These are phyloP conservation scores for Austroboletus olivaceoglutinosus DNA, from an alignment of 1,284 basidiomycete species.

Conservation along the genomic window DNA sequence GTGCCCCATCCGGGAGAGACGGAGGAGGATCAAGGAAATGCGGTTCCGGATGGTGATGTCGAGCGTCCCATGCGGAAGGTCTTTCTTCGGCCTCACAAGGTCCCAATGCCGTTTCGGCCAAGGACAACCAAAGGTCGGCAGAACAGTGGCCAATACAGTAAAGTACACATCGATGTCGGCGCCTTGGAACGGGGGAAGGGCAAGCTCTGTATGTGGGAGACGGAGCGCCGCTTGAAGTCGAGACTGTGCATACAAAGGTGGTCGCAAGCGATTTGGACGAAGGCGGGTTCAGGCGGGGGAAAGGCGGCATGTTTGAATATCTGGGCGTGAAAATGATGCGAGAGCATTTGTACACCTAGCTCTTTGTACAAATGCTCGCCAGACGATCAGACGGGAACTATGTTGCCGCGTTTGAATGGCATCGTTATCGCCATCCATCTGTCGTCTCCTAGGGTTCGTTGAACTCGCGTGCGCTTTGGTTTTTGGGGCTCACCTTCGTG, in stretches of 20 bases:
- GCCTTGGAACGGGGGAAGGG: constrained; percentile 84
- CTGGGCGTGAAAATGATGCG: constrained; percentile 75
- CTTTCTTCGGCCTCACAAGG: constrained; percentile 69
- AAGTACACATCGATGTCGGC: constrained; percentile 88
- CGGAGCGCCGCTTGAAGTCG: constrained; percentile 76
- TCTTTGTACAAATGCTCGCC: no score
- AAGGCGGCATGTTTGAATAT: constrained; percentile 76
- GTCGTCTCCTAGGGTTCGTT: not conserved
- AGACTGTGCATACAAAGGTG: constrained; percentile 83
- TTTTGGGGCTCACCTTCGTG: not conserved
- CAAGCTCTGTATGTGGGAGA: constrained; percentile 79
- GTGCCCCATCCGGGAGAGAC: constrained; percentile 84
- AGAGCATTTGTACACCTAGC: constrained; percentile 91
- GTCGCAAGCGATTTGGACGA: constrained; percentile 72
- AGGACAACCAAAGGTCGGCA: constrained; percentile 79
- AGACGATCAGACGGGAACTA: not conserved
- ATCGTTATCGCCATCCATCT: not conserved
- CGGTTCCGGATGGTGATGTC: constrained; percentile 87
- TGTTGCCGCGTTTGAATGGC: not conserved
- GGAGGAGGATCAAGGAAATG: constrained; percentile 82
- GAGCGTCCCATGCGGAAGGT: constrained; percentile 61
- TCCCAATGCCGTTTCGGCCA: constrained; percentile 99
- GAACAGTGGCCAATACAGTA: constrained; percentile 69
- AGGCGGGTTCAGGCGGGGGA: constrained; percentile 58
- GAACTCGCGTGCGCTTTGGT: not conserved